phyloP scores from a whole-genome alignment of 2,329 filamentous ascomycete genomes.

The Dothidotthia symphoricarpi region DNA sequence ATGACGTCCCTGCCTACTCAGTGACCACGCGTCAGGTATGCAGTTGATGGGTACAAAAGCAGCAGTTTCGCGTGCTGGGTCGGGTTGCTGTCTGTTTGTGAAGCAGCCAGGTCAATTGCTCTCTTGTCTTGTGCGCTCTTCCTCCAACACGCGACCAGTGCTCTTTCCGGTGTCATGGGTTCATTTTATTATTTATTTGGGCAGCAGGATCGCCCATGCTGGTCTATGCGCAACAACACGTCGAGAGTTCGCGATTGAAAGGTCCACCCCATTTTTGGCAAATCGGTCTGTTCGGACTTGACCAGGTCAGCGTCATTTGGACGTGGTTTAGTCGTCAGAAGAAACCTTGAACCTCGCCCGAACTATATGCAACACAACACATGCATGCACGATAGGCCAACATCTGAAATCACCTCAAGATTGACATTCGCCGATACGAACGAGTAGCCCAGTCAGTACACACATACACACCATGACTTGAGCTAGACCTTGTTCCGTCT shows the following conservation, averaged over 20 bases:
- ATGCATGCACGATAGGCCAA: constrained; percentile 10
- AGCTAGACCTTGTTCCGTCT: constrained; percentile 10
- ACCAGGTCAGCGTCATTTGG: too few relatives aligned
- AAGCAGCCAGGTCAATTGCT: not conserved
- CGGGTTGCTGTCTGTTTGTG: too few relatives aligned
- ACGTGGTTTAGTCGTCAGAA: not conserved
- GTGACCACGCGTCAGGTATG: constrained; percentile 2
- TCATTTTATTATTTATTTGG: too few relatives aligned
- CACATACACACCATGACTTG: constrained; percentile 1
- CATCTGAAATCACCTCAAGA: not conserved
- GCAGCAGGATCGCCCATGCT: too few relatives aligned
- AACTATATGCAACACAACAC: constrained; percentile 8
- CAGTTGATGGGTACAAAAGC: constrained; percentile 5
- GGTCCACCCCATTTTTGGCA: too few relatives aligned
- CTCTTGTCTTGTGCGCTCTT: not conserved
- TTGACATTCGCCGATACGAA: too few relatives aligned
- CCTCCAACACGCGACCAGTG: constrained; percentile 6
- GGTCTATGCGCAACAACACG: too few relatives aligned
- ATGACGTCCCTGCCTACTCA: constrained; percentile 22
- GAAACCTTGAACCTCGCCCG: constrained; percentile 1
- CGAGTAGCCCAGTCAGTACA: too few relatives aligned
- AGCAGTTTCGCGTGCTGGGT: not conserved
- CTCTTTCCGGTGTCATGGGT: too few relatives aligned
- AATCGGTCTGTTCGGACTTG: too few relatives aligned
- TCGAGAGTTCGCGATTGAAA: too few relatives aligned